These are phyloP conservation scores for Phytophthora idaei DNA, from an alignment of 352 stramenopile species.

Conservation along the genomic window DNA sequence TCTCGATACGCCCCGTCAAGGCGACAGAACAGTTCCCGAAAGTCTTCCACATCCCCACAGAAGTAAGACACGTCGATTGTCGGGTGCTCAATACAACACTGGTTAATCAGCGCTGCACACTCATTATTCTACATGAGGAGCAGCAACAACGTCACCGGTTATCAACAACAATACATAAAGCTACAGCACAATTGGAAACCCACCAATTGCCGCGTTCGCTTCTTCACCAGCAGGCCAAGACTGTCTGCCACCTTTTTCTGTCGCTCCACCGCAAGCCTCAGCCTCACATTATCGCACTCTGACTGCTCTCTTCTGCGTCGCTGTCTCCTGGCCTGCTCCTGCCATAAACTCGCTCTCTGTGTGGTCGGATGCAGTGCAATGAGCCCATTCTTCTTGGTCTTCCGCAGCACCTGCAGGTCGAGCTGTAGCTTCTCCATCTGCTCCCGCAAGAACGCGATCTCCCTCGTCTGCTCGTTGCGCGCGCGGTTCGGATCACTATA, in stretches of 20 bases:
- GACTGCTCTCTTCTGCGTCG: constrained; percentile 11
- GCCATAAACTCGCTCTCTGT: constrained; percentile 24
- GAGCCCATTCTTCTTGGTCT: not conserved
- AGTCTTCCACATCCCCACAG: constrained; percentile 26
- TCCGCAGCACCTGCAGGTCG: constrained; percentile 34
- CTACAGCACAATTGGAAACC: not conserved
- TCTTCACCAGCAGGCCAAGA: constrained; percentile 37
- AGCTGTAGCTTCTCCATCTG: constrained; percentile 44
- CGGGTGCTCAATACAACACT: constrained; percentile 16
- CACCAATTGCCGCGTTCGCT: constrained; percentile 28
- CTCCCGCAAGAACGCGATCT: constrained; percentile 44
- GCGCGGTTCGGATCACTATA: constrained; percentile 36
- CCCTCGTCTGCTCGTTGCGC: constrained; percentile 36
- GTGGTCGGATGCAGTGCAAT: not conserved
- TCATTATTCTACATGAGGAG: constrained; percentile 20
- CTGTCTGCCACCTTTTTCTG: constrained; percentile 47
- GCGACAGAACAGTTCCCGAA: constrained; percentile 23
- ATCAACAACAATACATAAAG: not conserved
- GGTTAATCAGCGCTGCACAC: constrained; percentile 25
- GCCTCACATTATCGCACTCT: constrained; percentile 39
- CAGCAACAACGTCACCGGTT: not conserved
- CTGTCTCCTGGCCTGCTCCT: constrained; percentile 29
- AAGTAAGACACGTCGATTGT: constrained; percentile 25
- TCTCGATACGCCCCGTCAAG: constrained; percentile 28
- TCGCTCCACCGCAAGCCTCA: constrained; percentile 44